phyloP scores from a whole-genome alignment of 2,329 filamentous ascomycete species.

The Aspergillus hortae region DNA sequence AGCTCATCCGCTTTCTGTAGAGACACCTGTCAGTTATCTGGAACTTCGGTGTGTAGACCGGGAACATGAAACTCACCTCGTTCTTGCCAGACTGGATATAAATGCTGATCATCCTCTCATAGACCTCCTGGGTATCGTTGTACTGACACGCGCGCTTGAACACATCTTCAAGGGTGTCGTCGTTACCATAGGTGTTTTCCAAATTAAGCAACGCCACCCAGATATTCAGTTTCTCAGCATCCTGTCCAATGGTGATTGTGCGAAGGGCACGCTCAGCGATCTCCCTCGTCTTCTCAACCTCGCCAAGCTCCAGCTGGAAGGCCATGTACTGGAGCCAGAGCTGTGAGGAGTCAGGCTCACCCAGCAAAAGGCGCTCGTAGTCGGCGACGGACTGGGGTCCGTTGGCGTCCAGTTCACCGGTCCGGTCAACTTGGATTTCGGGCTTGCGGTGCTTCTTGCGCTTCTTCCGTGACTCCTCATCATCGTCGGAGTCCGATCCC shows the following conservation, averaged over 20 bases:
- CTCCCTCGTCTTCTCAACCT: constrained; percentile 81
- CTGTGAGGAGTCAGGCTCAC: constrained; percentile 86
- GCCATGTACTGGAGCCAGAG: constrained; percentile 98
- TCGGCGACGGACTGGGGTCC: constrained; percentile 88
- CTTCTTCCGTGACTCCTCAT: constrained; percentile 48
- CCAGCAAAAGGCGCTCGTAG: constrained; percentile 88
- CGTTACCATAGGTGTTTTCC: constrained; percentile 83
- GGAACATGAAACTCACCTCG: constrained; percentile 57
- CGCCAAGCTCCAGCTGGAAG: constrained; percentile 91
- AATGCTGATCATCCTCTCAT: constrained; percentile 86
- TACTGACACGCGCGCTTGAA: constrained; percentile 93
- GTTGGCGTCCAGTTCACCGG: constrained; percentile 83
- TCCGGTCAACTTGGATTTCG: constrained; percentile 80
- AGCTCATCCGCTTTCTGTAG: constrained; percentile 78
- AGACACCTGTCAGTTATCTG: constrained; percentile 21
- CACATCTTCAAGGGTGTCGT: constrained; percentile 75
- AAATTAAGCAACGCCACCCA: constrained; percentile 95
- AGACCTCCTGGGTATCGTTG: constrained; percentile 85
- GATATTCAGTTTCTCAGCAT: constrained; percentile 88
- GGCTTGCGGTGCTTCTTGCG: constrained; percentile 73
- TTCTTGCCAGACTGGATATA: constrained; percentile 89
- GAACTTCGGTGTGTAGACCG: not conserved
- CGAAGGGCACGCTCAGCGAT: constrained; percentile 86
- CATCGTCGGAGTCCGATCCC: constrained; percentile 51
- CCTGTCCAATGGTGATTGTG: constrained; percentile 86